Conservation (phyloP, 305 asterid genomes). For the Fraxinus velutina region DNA sequence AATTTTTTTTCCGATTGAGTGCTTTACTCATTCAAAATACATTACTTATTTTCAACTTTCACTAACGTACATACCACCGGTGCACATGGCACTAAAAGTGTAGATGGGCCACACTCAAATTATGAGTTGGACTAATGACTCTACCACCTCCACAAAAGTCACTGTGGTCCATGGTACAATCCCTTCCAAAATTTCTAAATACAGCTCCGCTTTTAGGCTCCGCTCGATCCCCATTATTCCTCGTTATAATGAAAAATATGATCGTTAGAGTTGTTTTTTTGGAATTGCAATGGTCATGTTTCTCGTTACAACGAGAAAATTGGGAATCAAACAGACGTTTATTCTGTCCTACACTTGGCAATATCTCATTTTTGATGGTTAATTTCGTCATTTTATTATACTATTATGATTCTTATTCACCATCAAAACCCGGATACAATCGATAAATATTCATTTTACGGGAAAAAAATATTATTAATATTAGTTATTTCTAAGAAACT, state of each 20-base stretch:
- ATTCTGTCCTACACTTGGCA: not conserved
- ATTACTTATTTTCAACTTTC: not conserved
- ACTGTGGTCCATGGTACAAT: not conserved
- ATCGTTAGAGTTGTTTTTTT: too few relatives aligned
- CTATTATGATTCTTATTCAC: not conserved
- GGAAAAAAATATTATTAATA: not conserved
- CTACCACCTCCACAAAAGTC: not conserved
- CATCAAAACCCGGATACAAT: not conserved
- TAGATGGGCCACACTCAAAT: not conserved
- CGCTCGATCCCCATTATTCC: too few relatives aligned
- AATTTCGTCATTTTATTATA: not conserved
- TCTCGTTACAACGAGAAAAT: too few relatives aligned
- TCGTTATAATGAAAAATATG: too few relatives aligned
- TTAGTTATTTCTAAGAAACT: not conserved
- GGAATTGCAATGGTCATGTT: too few relatives aligned
- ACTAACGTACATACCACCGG: not conserved
- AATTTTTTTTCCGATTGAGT: too few relatives aligned
- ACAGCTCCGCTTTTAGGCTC: not conserved
- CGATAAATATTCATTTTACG: not conserved
- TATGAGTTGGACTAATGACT: not conserved
- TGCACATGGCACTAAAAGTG: not conserved
- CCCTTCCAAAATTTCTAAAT: not conserved
- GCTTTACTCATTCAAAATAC: not conserved
- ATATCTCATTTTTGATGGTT: not conserved
- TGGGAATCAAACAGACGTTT: not conserved